Base-by-base conservation (phyloP, 768 basidiomycete species). In the Rhizopogon vinicolor region DNA sequence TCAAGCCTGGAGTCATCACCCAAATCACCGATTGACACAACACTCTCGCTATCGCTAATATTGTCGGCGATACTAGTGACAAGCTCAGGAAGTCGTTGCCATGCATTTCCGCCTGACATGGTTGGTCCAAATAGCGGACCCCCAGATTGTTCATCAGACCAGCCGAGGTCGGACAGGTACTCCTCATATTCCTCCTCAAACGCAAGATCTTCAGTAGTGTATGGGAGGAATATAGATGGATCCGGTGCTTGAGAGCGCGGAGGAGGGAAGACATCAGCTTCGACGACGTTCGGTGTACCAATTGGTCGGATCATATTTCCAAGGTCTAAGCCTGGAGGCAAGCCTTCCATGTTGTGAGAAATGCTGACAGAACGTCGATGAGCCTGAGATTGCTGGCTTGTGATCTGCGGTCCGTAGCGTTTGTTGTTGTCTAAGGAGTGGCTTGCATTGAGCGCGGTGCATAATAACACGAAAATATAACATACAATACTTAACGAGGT, bases 141-240 rank as follows among this genome's bases (percentile, higher is more conserved):
- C 49, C 72, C 69, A 22, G 72, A 57, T 53, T 80, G 76, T 45
- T 83, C 81, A 52, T 87, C 86, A 3, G 85, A 81, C 78, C 81
- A 88, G 16, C 88, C 89, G 22, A 94, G 74, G 65, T 92, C 92
- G n/a, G 87, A 91, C 28, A 98, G 75, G 62, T 96, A 93, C 65
- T 96, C 94, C 68, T 98, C 95, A 64, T 97, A 98, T 65, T 97
- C 95, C 65, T 93, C 92, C 65, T 98, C 95, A 61, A 94, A 95
- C 1, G 93, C 93, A 56, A 92, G 89, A 62, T 93, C 91, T 68
- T 98, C 96, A 1, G 91, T 87, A 41, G 91, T 93, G 67, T 93
- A 97, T 14, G 93, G 92, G 19, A 93, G 77, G 74, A 93, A 92
- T 44, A 89, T 86, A 13, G 84, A 85, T 10, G 89, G 84, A 66